phyloP scores from a whole-genome alignment of 768 basidiomycete genomes.

The Termitomyces sp. region DNA sequence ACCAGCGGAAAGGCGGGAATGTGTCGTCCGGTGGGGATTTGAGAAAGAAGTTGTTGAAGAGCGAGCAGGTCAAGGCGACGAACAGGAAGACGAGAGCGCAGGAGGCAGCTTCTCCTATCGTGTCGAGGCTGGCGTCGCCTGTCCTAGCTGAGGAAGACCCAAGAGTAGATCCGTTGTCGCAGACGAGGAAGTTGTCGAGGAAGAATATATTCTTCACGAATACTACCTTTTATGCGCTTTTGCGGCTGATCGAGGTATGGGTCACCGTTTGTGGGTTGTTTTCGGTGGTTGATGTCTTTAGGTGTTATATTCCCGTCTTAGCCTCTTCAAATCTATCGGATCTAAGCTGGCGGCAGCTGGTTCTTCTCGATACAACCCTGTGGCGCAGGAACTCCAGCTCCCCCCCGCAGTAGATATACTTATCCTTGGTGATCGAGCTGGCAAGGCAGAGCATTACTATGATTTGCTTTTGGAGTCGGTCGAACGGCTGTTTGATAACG shows the following conservation, averaged over 20 bases:
- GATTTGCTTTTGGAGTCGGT: conserved; percentile 79
- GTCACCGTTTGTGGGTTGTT: conserved; percentile 2
- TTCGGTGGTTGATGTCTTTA: conserved; percentile 22
- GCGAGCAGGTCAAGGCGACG: conserved; percentile 73
- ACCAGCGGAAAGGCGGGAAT: conserved; percentile 19
- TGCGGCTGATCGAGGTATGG: conserved; percentile 82
- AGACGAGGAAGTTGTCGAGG: conserved; percentile 24
- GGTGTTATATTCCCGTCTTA: conserved; percentile 79
- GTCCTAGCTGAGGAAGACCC: conserved; percentile 40
- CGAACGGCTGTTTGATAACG: conserved; percentile 88
- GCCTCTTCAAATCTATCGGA: conserved; percentile 72
- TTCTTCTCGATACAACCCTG: conserved; percentile 15
- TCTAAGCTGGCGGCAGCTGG: conserved; percentile 34
- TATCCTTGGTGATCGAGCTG: conserved; percentile 26
- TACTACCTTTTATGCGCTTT: conserved; percentile 78
- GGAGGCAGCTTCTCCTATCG: conserved; percentile 40
- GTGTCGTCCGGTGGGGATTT: conserved; percentile 50
- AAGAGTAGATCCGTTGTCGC: conserved; percentile 21
- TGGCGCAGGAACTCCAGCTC: conserved; percentile 22
- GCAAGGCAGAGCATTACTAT: conserved; percentile 67
- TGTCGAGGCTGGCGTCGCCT: conserved; percentile 62
- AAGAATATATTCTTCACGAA: conserved; percentile 81
- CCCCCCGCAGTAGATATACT: conserved; percentile 20
- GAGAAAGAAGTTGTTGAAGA: conserved; percentile 76
- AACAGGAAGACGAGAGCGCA: conserved; percentile 52